Conservation (phyloP, 2,329 filamentous ascomycete species). For the Xylaria sp. region DNA sequence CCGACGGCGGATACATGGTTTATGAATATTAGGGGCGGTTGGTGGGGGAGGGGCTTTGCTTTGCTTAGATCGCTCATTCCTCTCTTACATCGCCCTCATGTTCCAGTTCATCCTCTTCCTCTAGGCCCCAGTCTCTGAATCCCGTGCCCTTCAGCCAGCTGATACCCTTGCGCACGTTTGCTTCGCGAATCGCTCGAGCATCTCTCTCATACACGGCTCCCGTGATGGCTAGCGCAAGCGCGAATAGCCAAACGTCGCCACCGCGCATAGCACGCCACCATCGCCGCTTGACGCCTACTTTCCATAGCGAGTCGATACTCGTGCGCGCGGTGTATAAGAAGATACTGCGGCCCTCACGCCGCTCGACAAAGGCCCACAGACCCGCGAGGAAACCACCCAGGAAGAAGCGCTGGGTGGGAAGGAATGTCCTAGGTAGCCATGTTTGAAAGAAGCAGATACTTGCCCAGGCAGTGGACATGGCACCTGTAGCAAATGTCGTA, state of each 20-base stretch:
- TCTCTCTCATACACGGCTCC: slow-evolving; percentile 78
- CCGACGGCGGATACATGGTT: background rate
- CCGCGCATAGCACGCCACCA: slow-evolving; percentile 85
- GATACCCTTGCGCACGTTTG: slow-evolving; percentile 71
- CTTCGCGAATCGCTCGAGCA: slow-evolving; percentile 70
- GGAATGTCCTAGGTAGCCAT: slow-evolving; percentile 72
- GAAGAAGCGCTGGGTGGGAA: slow-evolving; percentile 88
- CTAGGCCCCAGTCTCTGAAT: slow-evolving; percentile 69
- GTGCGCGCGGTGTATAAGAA: slow-evolving; percentile 80
- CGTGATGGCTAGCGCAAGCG: slow-evolving; percentile 76
- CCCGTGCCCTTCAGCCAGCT: slow-evolving; percentile 78
- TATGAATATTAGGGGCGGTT: background rate
- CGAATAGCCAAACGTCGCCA: slow-evolving; percentile 85
- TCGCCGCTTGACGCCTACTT: slow-evolving; percentile 87
- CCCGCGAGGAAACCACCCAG: slow-evolving; percentile 85
- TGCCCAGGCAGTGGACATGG: slow-evolving; percentile 87
- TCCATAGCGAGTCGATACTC: slow-evolving; percentile 86
- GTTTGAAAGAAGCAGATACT: slow-evolving; percentile 88
- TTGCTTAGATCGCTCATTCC: slow-evolving; percentile 1
- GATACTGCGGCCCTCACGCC: slow-evolving; percentile 65
- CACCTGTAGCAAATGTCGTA: slow-evolving; percentile 77
- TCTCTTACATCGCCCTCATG: slow-evolving; percentile 29
- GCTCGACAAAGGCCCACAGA: slow-evolving; percentile 80
- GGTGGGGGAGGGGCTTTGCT: background rate
- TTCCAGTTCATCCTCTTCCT: slow-evolving; percentile 54